Evolutionary conservation across 2,329 filamentous ascomycete species (phyloP).

Genomic region (Colletotrichum scovillei): DNA sequence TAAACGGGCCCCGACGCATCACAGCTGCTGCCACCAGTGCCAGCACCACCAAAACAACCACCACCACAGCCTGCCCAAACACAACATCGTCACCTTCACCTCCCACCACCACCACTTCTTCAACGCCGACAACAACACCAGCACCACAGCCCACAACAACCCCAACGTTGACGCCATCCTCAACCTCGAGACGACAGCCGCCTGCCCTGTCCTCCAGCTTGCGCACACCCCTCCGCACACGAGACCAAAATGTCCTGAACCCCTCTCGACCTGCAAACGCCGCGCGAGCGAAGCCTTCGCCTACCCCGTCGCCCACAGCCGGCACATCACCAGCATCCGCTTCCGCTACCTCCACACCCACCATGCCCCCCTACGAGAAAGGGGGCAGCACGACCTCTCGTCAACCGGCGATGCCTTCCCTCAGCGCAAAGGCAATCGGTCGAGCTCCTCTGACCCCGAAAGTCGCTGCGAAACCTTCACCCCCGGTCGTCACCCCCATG

Average conservation of each 20-base stretch:
- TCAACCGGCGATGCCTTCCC: slow-evolving; percentile 75
- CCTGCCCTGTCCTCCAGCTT: slow-evolving; percentile 33
- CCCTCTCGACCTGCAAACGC: slow-evolving; percentile 27
- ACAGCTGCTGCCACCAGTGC: slow-evolving; percentile 5
- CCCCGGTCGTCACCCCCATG: slow-evolving; percentile 54
- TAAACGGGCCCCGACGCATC: slow-evolving; percentile 33
- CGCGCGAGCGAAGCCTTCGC: slow-evolving; percentile 34
- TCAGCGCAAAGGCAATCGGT: slow-evolving; percentile 68
- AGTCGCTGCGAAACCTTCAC: slow-evolving; percentile 58
- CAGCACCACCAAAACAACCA: slow-evolving; percentile 8
- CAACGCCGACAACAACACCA: slow-evolving; percentile 25
- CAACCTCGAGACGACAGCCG: slow-evolving; percentile 23
- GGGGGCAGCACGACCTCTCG: slow-evolving; percentile 61
- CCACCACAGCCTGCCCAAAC: slow-evolving; percentile 8
- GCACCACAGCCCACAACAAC: slow-evolving; percentile 12
- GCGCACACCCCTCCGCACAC: slow-evolving; percentile 32
- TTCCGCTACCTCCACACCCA: slow-evolving; percentile 24
- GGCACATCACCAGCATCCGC: slow-evolving; percentile 15
- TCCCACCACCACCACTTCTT: neutral
- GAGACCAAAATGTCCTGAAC: slow-evolving; percentile 38
- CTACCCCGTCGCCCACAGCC: slow-evolving; percentile 21
- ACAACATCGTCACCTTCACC: slow-evolving; percentile 20
- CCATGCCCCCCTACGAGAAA: slow-evolving; percentile 57
- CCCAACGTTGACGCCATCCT: slow-evolving; percentile 24
- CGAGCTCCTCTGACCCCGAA: slow-evolving; percentile 66